Base-by-base conservation (phyloP, 2,329 filamentous ascomycete species). In the Diaporthe velutina region DNA sequence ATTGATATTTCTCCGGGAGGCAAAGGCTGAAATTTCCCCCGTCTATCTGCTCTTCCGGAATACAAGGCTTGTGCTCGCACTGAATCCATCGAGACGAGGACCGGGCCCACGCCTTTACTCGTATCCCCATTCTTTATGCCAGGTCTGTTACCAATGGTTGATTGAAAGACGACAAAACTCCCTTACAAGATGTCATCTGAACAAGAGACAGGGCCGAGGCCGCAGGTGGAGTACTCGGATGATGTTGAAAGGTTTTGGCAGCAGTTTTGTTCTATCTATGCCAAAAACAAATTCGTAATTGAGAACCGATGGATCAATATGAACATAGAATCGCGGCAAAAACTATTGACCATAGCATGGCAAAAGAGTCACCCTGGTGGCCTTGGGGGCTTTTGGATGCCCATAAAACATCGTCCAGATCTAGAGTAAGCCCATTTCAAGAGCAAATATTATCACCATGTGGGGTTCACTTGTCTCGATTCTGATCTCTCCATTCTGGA, bases 361-460 rank as follows among this genome's bases (percentile, higher is more conserved):
- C n/a, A n/a, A 2, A 3, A 30, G 3, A 19, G 38, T 19, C 48
- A 17, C n/a, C n/a, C n/a, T n/a, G n/a, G n/a, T n/a, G 25, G 8
- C 15, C 5, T 15, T 8, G 33, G n/a, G 1, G 22, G 2, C 2
- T 35, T 33, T 19, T 6, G 17, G 13, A 54, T 68, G 64, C 64
- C 64, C 10, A n/a, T 6, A 28, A 6, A 8, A 1, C 45, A 68
- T 40, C 64, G 45, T 5, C 64, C 64, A 28, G 45, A 68, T 68
- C 22, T 68, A 54, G 10, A 9, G 48, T 68, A 22, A 52, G 64
- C 54, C 3, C 64, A 67, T 54, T 13, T 38, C 58, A 40, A 68
- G 25, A 40, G 9, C 17, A 19, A 13, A 12, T 5, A 25, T n/a
- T 15, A 33, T 7, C 22, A 17, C 2, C 45, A 22, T 38, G 61